These are phyloP conservation scores for Candida maris DNA, from an alignment of 805 yeast species.

Conservation along the genomic window DNA sequence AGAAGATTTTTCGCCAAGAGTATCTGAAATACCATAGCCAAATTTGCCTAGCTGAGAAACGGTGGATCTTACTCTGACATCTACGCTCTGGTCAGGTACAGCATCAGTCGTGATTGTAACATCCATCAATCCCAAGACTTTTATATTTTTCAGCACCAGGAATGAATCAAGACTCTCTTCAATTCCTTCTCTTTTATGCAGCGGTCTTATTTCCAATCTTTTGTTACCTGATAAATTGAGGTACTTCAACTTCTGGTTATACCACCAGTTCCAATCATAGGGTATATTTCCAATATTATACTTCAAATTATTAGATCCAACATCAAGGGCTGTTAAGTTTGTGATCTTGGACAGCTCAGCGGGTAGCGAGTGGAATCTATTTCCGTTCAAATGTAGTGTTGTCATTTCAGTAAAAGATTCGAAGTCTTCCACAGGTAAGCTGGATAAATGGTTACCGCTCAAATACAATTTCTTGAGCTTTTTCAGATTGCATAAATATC, in stretches of 20 bases:
- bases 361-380: constrained; percentile 81
- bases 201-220: constrained; percentile 81
- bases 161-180: constrained; percentile 68
- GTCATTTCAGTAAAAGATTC: constrained; percentile 55
- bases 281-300: constrained; percentile 93
- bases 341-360: constrained; percentile 74
- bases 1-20: constrained; percentile 61
- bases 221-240: constrained; percentile 91
- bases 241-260: constrained; percentile 69
- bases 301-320: constrained; percentile 84
- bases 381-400: constrained; percentile 71
- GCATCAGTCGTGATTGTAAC: constrained; percentile 86
- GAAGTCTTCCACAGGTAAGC: constrained; percentile 84
- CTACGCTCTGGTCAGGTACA: constrained; percentile 83
- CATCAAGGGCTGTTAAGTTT: constrained; percentile 71
- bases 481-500: constrained; percentile 57
- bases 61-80: constrained; percentile 85
- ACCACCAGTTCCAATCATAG: constrained; percentile 97
- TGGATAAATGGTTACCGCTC: constrained; percentile 77
- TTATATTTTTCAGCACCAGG: constrained; percentile 58
- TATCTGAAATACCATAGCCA: constrained; percentile 90
- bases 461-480: constrained; percentile 62
- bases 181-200: constrained; percentile 50
- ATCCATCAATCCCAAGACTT: constrained; percentile 85
- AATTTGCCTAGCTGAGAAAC: constrained; percentile 72